These are phyloP conservation scores for Neurospora tetrasperma DNA, from an alignment of 495 filamentous ascomycete species.

Conservation along the genomic window DNA sequence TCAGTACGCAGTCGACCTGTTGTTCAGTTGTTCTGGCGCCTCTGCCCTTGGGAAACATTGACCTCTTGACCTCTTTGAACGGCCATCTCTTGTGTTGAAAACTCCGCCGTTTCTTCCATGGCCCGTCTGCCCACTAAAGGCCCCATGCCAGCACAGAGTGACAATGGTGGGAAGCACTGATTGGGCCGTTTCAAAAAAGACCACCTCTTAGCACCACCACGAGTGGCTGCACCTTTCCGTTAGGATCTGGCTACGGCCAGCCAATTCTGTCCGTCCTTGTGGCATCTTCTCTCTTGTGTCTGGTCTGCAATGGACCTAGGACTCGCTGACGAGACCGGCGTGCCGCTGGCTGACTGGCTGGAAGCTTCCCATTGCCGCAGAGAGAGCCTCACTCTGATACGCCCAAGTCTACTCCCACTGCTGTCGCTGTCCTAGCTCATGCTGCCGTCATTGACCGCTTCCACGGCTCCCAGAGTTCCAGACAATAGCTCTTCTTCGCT, in stretches of 20 bases:
- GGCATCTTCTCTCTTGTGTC: not conserved
- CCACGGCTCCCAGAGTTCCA: not conserved
- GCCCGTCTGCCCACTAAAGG: not conserved
- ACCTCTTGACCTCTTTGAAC: not conserved
- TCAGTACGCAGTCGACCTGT: not conserved
- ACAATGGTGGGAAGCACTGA: not conserved
- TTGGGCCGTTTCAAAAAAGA: not conserved
- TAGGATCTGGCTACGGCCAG: not conserved
- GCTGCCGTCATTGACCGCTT: not conserved
- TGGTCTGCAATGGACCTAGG: not conserved
- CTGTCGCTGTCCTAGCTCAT: not conserved
- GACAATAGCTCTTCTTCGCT: conserved; percentile 1
- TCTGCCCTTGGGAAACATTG: not conserved
- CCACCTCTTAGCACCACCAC: not conserved
- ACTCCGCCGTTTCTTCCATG: not conserved
- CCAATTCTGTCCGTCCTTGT: not conserved
- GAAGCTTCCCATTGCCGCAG: not conserved
- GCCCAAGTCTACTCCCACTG: not conserved
- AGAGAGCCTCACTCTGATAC: not conserved
- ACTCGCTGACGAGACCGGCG: not conserved
- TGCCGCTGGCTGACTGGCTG: not conserved
- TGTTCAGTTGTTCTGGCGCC: not conserved
- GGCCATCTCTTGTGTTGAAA: not conserved
- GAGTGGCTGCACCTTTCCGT: not conserved
- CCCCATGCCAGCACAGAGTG: not conserved